A percentile compares a stretch with the other conserved stretches of the same genome.
Conservation (phyloP, 2,329 filamentous ascomycete species). For the Colletotrichum sp. region DNA sequence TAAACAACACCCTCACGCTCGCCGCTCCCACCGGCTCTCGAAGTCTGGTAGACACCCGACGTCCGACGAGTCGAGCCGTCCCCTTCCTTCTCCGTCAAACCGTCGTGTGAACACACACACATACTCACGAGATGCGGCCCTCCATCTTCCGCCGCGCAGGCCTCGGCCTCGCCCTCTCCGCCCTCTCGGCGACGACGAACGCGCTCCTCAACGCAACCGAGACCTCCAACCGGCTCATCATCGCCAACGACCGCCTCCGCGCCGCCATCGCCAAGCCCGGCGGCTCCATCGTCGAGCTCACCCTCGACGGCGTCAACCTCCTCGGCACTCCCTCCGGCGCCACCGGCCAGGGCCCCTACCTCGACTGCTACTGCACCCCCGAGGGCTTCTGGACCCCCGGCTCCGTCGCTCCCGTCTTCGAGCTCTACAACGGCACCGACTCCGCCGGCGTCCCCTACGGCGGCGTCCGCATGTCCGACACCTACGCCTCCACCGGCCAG, state of each 20-base stretch:
- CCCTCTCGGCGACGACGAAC: constrained; percentile 5
- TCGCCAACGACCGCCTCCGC: constrained; percentile 43
- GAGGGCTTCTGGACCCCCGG: constrained; percentile 62
- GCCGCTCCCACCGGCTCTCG: not conserved
- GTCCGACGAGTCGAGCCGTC: not conserved
- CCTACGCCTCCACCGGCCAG: constrained; percentile 60
- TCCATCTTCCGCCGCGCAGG: not conserved
- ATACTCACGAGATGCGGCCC: not conserved
- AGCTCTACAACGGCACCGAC: constrained; percentile 57
- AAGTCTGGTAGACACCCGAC: not conserved
- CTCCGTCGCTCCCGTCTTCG: constrained; percentile 49
- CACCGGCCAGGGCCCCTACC: constrained; percentile 56
- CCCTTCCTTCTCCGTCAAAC: not conserved
- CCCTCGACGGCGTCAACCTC: constrained; percentile 45
- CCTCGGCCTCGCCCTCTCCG: not conserved
- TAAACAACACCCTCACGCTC: not conserved
- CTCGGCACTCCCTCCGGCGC: constrained; percentile 49
- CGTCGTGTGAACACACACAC: not conserved
- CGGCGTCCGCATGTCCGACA: constrained; percentile 61
- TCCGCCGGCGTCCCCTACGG: constrained; percentile 53
- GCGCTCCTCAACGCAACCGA: constrained; percentile 38
- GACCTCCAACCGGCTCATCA: constrained; percentile 35
- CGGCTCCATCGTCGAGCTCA: constrained; percentile 40
- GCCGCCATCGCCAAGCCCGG: constrained; percentile 40
- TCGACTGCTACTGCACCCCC: constrained; percentile 66